Percentiles rank a stretch among this genome's conserved stretches.
Evolutionary conservation across 192 early-diverging fungal genomes (phyloP).

Genomic region (Podila horticola): DNA sequence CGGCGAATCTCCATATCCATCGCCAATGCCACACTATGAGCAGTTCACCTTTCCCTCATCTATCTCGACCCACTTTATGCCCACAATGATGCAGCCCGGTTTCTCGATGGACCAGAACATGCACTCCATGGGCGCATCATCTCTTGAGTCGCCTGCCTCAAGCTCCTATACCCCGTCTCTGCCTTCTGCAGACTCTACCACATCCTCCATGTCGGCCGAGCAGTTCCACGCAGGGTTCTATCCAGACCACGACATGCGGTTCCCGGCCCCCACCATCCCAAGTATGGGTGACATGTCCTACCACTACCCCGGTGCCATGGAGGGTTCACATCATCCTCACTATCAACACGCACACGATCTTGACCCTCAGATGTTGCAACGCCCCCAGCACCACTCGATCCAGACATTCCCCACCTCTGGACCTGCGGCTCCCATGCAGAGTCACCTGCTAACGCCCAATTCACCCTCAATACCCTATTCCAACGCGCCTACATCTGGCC

Average conservation of each 20-base stretch:
- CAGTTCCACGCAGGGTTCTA: conserved; percentile 12
- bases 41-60: conserved; percentile 8
- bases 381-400: conserved; percentile 12
- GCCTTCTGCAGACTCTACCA: conserved; percentile 26
- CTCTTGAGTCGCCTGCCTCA: conserved; percentile 13
- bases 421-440: conserved; percentile 15
- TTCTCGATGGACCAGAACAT: conserved; percentile 21
- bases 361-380: conserved; percentile 16
- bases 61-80: conserved; percentile 16
- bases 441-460: conserved; percentile 42
- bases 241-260: conserved; percentile 5
- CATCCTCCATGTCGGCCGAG: conserved; percentile 15
- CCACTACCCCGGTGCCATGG: neutral
- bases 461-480: conserved; percentile 6
- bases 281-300: conserved; percentile 7
- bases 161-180: conserved; percentile 22
- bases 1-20: conserved; percentile 13
- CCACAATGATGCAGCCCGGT: conserved; percentile 11
- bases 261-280: neutral
- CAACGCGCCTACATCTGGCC: conserved; percentile 22
- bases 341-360: conserved; percentile 3
- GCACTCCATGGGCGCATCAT: conserved; percentile 7
- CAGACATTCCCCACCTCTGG: conserved; percentile 3
- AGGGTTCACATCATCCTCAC: conserved; percentile 1
- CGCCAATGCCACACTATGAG: conserved; percentile 19